Evolutionary conservation across 2,329 filamentous ascomycete genomes (phyloP).

Genomic region (Penicillium vulpinum): DNA sequence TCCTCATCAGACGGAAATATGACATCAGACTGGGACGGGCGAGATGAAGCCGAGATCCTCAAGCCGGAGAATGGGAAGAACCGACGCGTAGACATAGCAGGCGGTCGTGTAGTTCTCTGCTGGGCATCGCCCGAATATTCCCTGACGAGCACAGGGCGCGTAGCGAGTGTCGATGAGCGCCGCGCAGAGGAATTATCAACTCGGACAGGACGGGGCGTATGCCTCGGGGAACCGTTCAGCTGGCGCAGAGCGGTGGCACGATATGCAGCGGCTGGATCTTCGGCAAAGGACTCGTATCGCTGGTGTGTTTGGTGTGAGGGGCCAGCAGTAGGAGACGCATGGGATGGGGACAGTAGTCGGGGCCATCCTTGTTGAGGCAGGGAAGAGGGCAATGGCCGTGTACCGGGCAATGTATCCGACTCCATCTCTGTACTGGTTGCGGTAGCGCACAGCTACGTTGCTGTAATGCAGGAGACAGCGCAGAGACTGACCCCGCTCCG

Average conservation of each 20-base stretch:
- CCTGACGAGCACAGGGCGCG: constrained; percentile 47
- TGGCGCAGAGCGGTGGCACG: constrained; percentile 37
- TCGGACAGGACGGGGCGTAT: constrained; percentile 28
- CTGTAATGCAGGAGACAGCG: constrained; percentile 19
- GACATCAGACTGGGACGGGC: constrained; percentile 22
- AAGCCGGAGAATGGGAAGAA: constrained; percentile 32
- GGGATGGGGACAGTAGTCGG: constrained; percentile 27
- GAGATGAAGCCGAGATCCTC: constrained; percentile 20
- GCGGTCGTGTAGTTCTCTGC: constrained; percentile 24
- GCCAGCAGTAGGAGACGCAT: constrained; percentile 25
- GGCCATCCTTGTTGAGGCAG: constrained; percentile 35
- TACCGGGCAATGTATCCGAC: constrained; percentile 29
- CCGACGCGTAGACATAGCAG: constrained; percentile 36
- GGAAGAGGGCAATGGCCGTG: constrained; percentile 31
- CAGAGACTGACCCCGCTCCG: constrained; percentile 23
- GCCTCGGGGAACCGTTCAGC: constrained; percentile 29
- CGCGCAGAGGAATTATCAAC: constrained; percentile 24
- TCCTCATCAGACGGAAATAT: constrained; percentile 51
- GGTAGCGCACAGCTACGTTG: constrained; percentile 6
- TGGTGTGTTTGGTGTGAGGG: constrained; percentile 26
- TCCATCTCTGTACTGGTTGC: constrained; percentile 31
- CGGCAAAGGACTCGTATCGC: constrained; percentile 28
- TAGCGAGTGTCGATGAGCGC: constrained; percentile 33
- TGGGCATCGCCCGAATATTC: constrained; percentile 43
- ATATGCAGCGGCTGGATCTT: constrained; percentile 24